phyloP scores from a whole-genome alignment of 2,329 filamentous ascomycete species.

The Clonostachys solani region DNA sequence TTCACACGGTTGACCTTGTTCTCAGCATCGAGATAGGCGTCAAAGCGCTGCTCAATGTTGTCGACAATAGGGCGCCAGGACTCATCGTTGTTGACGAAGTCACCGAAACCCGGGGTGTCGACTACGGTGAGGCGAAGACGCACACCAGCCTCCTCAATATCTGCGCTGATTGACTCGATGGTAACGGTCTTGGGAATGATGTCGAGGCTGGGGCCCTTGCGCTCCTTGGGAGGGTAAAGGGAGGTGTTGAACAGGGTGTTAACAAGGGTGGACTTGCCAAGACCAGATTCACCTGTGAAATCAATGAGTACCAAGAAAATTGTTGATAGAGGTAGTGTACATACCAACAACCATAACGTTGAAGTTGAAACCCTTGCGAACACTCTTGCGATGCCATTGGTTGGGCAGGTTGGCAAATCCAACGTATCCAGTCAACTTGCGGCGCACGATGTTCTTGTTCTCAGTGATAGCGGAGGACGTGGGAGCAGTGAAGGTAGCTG shows the following conservation, averaged over 20 bases:
- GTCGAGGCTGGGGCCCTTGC: slow-evolving; percentile 93
- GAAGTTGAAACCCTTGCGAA: slow-evolving; percentile 99
- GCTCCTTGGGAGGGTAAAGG: slow-evolving; percentile 97
- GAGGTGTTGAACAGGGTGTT: slow-evolving; percentile 99
- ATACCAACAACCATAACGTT: slow-evolving; percentile 99
- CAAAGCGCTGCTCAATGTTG: slow-evolving; percentile 98
- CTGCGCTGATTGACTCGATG: slow-evolving; percentile 90
- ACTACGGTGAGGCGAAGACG: slow-evolving; percentile 95
- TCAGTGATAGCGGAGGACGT: slow-evolving; percentile 51
- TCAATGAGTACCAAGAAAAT: slow-evolving; percentile 2
- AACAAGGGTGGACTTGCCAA: slow-evolving; percentile 98
- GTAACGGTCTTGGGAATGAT: slow-evolving; percentile 98
- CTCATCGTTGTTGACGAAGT: slow-evolving; percentile 99
- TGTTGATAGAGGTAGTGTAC: slow-evolving; percentile 28
- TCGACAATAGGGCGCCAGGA: slow-evolving; percentile 99
- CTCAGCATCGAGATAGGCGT: slow-evolving; percentile 97
- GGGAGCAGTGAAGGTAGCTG: slow-evolving; percentile 20
- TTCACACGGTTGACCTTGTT: slow-evolving; percentile 99
- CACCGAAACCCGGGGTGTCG: slow-evolving; percentile 95
- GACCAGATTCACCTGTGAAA: slow-evolving; percentile 87
- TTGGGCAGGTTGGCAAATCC: slow-evolving; percentile 98
- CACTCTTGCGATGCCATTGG: slow-evolving; percentile 99
- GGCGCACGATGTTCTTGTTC: slow-evolving; percentile 92
- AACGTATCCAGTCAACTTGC: slow-evolving; percentile 97
- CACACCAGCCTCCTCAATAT: slow-evolving; percentile 98